Evolutionary conservation across 345 rosid species (phyloP).

Genomic region (Acer campestre): DNA sequence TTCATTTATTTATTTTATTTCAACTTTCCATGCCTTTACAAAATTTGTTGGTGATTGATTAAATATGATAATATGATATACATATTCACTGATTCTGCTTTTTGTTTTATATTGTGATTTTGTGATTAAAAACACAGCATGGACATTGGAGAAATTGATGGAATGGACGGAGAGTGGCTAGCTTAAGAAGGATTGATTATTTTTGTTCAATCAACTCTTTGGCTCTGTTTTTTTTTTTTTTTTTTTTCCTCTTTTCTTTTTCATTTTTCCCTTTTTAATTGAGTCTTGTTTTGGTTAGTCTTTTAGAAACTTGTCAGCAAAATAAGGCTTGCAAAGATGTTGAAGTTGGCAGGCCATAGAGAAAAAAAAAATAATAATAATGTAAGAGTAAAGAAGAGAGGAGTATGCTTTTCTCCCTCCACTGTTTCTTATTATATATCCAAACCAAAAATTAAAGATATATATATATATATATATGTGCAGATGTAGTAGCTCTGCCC

Average conservation of each 20-base stretch:
- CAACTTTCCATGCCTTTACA: conserved; percentile 6
- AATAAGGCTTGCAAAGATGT: conserved; percentile 53
- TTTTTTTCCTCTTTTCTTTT: neutral
- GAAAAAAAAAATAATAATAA: conserved; percentile 35
- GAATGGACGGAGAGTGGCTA: conserved; percentile 90
- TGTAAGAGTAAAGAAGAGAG: conserved; percentile 15
- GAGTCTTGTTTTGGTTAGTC: conserved; percentile 21
- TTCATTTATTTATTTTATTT: neutral
- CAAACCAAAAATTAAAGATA: neutral
- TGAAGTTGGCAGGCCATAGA: conserved; percentile 32
- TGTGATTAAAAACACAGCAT: conserved; percentile 49
- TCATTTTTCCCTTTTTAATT: conserved; percentile 5
- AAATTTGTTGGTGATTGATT: conserved; percentile 21
- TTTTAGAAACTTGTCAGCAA: conserved; percentile 23
- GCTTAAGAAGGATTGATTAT: conserved; percentile 74
- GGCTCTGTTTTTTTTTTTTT: conserved; percentile 26
- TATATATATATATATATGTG: too few species aligned
- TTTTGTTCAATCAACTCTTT: conserved; percentile 67
- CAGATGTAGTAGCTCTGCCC: neutral
- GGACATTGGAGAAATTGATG: conserved; percentile 96
- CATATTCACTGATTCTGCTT: conserved; percentile 22
- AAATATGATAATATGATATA: neutral
- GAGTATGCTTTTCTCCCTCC: conserved; percentile 14
- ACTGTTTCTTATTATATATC: neutral
- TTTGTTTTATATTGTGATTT: conserved; percentile 9